Conservation (phyloP, 208 protist species). For the Porcisia deanei region DNA sequence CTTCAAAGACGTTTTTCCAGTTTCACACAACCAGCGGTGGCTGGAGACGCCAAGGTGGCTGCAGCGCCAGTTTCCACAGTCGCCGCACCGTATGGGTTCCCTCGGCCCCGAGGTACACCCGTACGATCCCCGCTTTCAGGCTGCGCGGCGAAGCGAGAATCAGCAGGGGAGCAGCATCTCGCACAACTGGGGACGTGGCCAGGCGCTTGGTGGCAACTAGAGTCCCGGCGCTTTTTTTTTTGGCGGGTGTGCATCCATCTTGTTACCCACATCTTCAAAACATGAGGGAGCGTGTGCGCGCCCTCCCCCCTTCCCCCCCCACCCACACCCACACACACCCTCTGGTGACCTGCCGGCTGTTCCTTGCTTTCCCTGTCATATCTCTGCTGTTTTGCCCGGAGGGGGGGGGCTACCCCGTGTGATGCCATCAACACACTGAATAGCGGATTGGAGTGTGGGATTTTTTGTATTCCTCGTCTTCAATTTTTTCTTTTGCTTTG, state of each 20-base stretch:
- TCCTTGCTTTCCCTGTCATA: not conserved
- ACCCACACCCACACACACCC: no score
- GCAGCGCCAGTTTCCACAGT: conserved; percentile 31
- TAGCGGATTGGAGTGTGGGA: not conserved
- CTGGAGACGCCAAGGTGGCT: conserved; percentile 69
- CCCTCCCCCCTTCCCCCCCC: not conserved
- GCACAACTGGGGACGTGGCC: conserved; percentile 40
- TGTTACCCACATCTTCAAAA: not conserved
- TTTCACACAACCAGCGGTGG: conserved; percentile 52
- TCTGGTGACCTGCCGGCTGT: not conserved
- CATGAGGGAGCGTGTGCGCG: not conserved
- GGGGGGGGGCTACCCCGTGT: not conserved
- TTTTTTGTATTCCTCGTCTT: not conserved
- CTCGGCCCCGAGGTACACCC: conserved; percentile 33
- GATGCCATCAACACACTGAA: not conserved
- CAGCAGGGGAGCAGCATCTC: conserved; percentile 12
- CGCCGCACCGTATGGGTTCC: conserved; percentile 15
- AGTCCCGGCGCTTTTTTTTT: not conserved
- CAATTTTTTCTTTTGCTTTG: not conserved
- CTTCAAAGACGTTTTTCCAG: conserved; percentile 69
- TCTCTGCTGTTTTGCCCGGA: not conserved
- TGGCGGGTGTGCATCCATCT: no score
- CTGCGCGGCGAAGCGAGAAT: conserved; percentile 10
- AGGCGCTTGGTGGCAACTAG: conserved; percentile 30
- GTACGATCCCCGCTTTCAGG: conserved; percentile 36